Percentiles rank a stretch among this genome's conserved stretches.
Conservation (phyloP, 306 rosid genomes). For the Hippophae rhamnoides region DNA sequence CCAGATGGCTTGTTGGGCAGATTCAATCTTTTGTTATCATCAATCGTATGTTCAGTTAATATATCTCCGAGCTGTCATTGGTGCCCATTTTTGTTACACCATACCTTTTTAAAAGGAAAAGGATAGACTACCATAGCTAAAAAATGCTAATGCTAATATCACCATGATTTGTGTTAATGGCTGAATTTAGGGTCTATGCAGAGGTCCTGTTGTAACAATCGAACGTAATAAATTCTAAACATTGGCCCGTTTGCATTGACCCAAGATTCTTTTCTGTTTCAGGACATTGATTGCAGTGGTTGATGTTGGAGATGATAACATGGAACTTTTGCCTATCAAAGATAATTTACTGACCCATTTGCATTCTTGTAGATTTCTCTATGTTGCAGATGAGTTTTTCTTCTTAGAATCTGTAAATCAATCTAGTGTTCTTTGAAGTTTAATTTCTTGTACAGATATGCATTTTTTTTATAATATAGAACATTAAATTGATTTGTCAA, state of each 20-base stretch:
- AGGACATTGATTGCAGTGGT: slow-evolving; percentile 35
- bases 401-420: slow-evolving; percentile 87
- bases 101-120: too few relatives aligned
- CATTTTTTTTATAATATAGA: slow-evolving; percentile 9
- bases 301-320: slow-evolving; percentile 18
- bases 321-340: slow-evolving; percentile 36
- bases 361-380: slow-evolving; percentile 63
- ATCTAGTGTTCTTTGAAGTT: slow-evolving; percentile 33
- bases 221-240: neutral
- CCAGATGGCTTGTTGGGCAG: slow-evolving; percentile 1
- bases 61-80: neutral
- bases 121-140: too few relatives aligned
- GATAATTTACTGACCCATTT: slow-evolving; percentile 52
- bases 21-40: slow-evolving; percentile 3
- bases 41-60: slow-evolving; percentile 14
- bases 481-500: slow-evolving; percentile 1
- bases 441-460: slow-evolving; percentile 37
- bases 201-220: too few relatives aligned
- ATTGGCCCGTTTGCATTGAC: slow-evolving; percentile 29
- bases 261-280: slow-evolving; percentile 31
- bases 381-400: slow-evolving; percentile 97
- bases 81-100: too few relatives aligned
- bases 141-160: too few relatives aligned
- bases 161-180: too few relatives aligned
- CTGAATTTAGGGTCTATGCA: too few relatives aligned